Base-by-base conservation (phyloP, 176 grass and related monocot species). In the maize (Zea mays) region DNA sequence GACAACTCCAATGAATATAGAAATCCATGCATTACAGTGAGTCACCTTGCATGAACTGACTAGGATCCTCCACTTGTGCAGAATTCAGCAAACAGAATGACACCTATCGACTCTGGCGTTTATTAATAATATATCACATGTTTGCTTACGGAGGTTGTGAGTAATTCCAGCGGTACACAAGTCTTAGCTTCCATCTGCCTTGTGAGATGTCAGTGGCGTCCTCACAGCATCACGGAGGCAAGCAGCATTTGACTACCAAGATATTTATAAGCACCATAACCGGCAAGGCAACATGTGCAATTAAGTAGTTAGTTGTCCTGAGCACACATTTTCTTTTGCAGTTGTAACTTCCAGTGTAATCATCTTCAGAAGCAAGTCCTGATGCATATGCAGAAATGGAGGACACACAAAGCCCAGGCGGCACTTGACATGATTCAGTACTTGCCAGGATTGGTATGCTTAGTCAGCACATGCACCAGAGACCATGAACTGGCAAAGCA, bases 21-120 rank as follows among this genome's bases (percentile, higher is more conserved):
- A 64, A 51, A 73, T 2, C 69, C 58, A 41, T 66, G 75, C 57
- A 39, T 59, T 61, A 65, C 16, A 74, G 48, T 19, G 72, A 81
- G 56, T 88, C 86, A 88, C 38, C 81, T 63, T 74, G 71, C 76
- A 88, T 88, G 69, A 55, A 36, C 69, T 75, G 63, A 48, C 71
- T 57, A 71, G 71, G 81, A 65, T 74, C 69, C 55, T 54, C 80
- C 76, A 74, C 82, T 71, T 84, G 81, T 76, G 64, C 64, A 84
- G 65, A 88, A 70, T 76, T 88, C 77, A 84, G 81, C 76, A 88
- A 84, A 88, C 81, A 63, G 86, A 81, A 84, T 84, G 86, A 81
- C 81, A 88, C 86, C 76, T 71, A 88, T 81, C 48, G 69, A 36
- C 21, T 79, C 51, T 16, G 17, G 64, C 5, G 20, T 72, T 82